Evolutionary conservation across 352 stramenopile genomes (phyloP), one percentile per base, ranked within the genome.

Genomic region (Phytophthora megakarya): DNA sequence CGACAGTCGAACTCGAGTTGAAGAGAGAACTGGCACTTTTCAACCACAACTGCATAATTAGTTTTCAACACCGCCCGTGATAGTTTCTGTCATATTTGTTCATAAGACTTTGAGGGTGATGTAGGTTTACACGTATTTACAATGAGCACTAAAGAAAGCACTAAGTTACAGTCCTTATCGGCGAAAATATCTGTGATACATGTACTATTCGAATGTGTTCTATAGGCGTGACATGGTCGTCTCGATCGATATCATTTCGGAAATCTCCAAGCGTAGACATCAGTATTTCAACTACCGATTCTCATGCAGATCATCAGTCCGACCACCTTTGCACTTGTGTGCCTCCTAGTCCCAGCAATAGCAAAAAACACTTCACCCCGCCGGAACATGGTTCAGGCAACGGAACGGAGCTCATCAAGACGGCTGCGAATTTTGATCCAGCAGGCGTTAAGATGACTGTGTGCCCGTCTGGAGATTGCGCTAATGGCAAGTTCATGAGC

Each of bases 401-500:
- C 21, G 44, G n/a, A 19, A 53, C 0, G 10, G 18, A 49, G 6
- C 42, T 40, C 18, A 72, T 82, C 49, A 80, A 66, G 44, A 81
- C 74, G 0, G 47, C 43, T 0, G 74, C 66, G 35, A 78, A 73
- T 38, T 81, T 86, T 26, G 65, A 58, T 23, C 63, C 59, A 2
- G 15, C 16, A 0, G 69, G 66, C 12, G 74, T 59, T n/a, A 72
- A 75, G 28, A 81, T 86, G 38, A 22, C 72, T 22, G 51, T 86
- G 0, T 84, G 77, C 26, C 74, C 77, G 9, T 65, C 56, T n/a
- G 71, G 71, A 15, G 62, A 83, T 37, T 96, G 84, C 35, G 89
- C 78, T 3, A 95, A 90, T 46, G 83, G 85, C 25, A 98, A 95
- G 33, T 98, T 97, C 77, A 98, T 99, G 92, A 84, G 92, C 61